Base-by-base conservation (phyloP, 2,329 filamentous ascomycete species). In the Emericellopsis cladophorae region DNA sequence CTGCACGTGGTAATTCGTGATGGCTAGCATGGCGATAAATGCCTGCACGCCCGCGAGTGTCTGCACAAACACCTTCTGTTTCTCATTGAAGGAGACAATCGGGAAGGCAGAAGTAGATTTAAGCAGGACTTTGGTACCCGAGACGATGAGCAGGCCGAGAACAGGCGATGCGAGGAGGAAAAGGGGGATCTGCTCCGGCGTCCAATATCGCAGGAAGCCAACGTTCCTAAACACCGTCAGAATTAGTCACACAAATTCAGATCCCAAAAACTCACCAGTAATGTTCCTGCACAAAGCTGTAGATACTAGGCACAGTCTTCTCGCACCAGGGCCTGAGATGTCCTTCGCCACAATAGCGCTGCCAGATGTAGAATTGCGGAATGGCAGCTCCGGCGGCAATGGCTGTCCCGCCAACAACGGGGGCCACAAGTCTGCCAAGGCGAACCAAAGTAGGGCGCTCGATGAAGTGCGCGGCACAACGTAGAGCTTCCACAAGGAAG, bases 151-250 rank as follows among this genome's bases (percentile, higher is more conserved):
- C 8, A 95, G 57, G 31, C 65, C 64, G 39, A 95, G 65, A 68
- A 90, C 82, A 1, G 92, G 92, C 0, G 74, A 61, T 2, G 89
- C 89, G 10, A 98, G 72, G 18, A 89, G 52, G 60, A 98, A 98
- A 2, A 98, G 71, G 0, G 92, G 92, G 9, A 92, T 55, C 54
- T 98, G 95, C 6, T 81, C 77, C 1, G 81, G 47, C 0, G 80
- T 94, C 92, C 92, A 98, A 65, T 98, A 98, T 44, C 74, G 74
- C 40, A 96, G 72, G 49, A 94, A 82, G 0, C 92, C 92, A 40
- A 84, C 79, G 51, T 90, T 80, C 92, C 89, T 95, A 45, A 7
- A n/a, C n/a, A 18, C 6, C 14, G 16, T 16, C 14, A 23, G 18
- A 31, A 34, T 55, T 49, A 55, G 49, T 45, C 9, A 12, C 7